Base-by-base conservation (phyloP, 2,329 filamentous ascomycete species). In the Onygena corvina region DNA sequence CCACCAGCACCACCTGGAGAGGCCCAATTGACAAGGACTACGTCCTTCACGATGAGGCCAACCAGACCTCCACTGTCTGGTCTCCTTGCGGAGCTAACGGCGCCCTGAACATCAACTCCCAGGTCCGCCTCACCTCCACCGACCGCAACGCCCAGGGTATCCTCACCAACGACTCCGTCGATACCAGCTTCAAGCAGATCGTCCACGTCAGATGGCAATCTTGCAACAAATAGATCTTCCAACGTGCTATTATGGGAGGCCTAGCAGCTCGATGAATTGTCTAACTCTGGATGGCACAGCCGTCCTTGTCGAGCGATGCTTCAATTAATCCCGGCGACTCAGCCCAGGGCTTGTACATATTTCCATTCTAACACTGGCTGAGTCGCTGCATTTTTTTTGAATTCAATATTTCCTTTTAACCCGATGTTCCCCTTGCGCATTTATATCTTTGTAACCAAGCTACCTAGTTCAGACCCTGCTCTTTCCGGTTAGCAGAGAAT, bases 21-120 rank as follows among this genome's bases (percentile, higher is more conserved):
- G 72, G 72, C 14, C 71, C 71, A 12, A 65, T 59, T 48, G 60
- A 61, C 31, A 64, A 58, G n/a, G 56, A 67, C 54, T 76, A 74
- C 61, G 59, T 59, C 53, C 69, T 71, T 60, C 66, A 66, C 44
- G 72, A 75, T 55, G 57, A 64, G 46, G 66, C 73, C 51, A 65
- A 68, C 47, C 64, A 67, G 56, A 66, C 67, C 35, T 70, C 69
- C 30, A 64, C 66, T 34, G 70, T 76, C 52, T 76, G 73, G 73
- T 75, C 72, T 45, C 71, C 72, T 12, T 76, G 73, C 62, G 72
- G 73, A 47, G 59, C 62, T 18, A 65, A 69, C 33, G 71, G 71
- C 50, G 62, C 72, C 53, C 66, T 76, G 57, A 76, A 76, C 64
- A 72, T 76, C 66, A 75, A 76, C 65, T 74, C 71, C 25, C 70